Conservation (phyloP, 2,329 filamentous ascomycete genomes). For the Davidsoniella eucalypti region DNA sequence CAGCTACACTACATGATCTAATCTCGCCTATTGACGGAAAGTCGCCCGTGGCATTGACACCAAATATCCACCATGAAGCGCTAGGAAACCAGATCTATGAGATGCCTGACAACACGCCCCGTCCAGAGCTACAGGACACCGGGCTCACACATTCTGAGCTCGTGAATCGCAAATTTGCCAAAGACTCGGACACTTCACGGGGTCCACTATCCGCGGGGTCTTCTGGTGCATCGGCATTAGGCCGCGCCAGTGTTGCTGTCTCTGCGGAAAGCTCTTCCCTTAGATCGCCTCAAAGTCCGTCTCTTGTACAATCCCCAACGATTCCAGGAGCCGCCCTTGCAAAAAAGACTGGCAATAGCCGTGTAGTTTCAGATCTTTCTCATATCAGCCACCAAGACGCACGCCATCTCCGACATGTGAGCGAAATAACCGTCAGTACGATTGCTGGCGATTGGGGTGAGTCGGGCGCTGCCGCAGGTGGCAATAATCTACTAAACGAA, state of each 20-base stretch:
- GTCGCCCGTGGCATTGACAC: neutral
- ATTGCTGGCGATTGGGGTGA: neutral
- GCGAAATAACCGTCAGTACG: conserved; percentile 25
- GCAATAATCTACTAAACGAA: neutral
- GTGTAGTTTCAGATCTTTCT: no score
- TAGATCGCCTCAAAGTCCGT: neutral
- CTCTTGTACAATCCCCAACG: conserved; percentile 2
- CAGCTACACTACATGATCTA: neutral
- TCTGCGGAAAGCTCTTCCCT: neutral
- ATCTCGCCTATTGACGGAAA: neutral
- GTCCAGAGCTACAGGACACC: conserved; percentile 29
- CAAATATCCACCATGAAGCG: conserved; percentile 19
- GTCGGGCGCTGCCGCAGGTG: neutral
- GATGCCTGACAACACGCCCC: conserved; percentile 21
- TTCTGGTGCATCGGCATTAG: neutral
- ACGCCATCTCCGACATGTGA: conserved; percentile 26
- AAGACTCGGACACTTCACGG: neutral
- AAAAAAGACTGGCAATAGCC: no score
- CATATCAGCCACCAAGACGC: conserved; percentile 25
- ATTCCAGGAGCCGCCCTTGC: neutral
- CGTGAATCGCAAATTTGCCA: conserved; percentile 18
- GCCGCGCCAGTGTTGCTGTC: neutral
- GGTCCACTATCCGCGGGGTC: neutral
- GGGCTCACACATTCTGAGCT: conserved; percentile 25
- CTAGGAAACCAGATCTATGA: conserved; percentile 19